Percentiles rank a stretch among this genome's conserved stretches.
phyloP scores from a whole-genome alignment of 2,329 filamentous ascomycete genomes.

The Gnomoniopsis sp. region DNA sequence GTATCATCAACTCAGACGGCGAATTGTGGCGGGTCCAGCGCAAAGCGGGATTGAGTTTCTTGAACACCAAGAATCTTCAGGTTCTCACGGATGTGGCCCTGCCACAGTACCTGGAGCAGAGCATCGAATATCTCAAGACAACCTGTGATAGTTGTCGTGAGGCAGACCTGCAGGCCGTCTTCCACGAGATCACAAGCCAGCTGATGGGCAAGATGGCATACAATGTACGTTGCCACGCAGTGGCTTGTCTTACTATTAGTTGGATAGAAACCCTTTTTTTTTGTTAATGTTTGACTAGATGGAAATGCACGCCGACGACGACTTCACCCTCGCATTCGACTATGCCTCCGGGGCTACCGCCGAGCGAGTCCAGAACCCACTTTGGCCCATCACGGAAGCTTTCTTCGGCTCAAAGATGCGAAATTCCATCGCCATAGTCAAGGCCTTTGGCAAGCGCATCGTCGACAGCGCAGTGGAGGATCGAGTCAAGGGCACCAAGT shows the following conservation, averaged over 20 bases:
- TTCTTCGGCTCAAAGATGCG: conserved; percentile 47
- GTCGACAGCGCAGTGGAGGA: conserved; percentile 51
- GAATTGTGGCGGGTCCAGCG: conserved; percentile 61
- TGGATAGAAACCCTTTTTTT: neutral
- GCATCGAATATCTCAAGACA: conserved; percentile 34
- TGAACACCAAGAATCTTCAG: conserved; percentile 55
- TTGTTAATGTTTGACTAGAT: conserved; percentile 37
- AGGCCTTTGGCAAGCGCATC: conserved; percentile 53
- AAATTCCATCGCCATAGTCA: conserved; percentile 46
- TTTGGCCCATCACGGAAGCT: conserved; percentile 58
- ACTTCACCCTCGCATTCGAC: conserved; percentile 60
- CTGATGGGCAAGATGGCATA: conserved; percentile 68
- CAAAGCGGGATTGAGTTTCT: conserved; percentile 57
- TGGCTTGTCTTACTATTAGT: neutral
- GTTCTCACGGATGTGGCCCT: conserved; percentile 55
- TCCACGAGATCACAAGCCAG: conserved; percentile 62
- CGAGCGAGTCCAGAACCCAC: conserved; percentile 62
- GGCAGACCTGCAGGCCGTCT: conserved; percentile 56
- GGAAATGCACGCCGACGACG: conserved; percentile 61
- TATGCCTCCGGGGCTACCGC: conserved; percentile 58
- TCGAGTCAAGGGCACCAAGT: conserved; percentile 22
- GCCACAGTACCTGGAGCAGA: conserved; percentile 48
- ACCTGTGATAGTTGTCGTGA: conserved; percentile 25
- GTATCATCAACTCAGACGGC: conserved; percentile 66
- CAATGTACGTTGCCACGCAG: conserved; percentile 35